Evolutionary conservation across 768 basidiomycete species (phyloP), one percentile per base, ranked within the genome.

Genomic region (Termitomyces sp.): DNA sequence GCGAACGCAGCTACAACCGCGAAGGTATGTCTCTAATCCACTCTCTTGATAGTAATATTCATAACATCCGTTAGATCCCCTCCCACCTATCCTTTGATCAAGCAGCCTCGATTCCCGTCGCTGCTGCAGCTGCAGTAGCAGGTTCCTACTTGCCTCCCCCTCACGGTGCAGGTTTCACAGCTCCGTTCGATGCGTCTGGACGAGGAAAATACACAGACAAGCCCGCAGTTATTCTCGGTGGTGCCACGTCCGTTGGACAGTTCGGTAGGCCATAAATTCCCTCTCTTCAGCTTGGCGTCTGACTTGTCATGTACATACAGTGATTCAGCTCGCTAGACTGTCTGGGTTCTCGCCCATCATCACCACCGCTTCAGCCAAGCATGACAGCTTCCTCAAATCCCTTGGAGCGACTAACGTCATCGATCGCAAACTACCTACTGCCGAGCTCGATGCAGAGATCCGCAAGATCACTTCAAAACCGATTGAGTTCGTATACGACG

Each of bases 301-400:
- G 28, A 44, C 10, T 36, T 22, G 35, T 7, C 22, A 35, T 10
- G 4, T 35, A 5, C 26, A 3, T 32, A 9, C 24, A 53, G 40
- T 32, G 4, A 53, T 54, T 13, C 47, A 49, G n/a, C 66, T 77
- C n/a, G 75, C 72, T 22, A 66, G 58, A 44, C 52, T 73, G 38
- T 73, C 75, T 2, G 76, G 75, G 4, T 77, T 75, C 63, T 66
- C 68, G 24, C 72, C 73, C 9, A 73, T 77, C 53, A 73, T 78
- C 13, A 53, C 58, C 2, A 59, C 54, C 16, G 53, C 58, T 24
- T 59, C 58, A 13, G 1, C 14, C 42, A 59, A 59, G 20, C 58
- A 59, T n/a, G 32, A 33, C 13, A 28, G 9, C 26, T 45, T 43
- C 53, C 43, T 58, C 8, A 61, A 46, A 22, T 54, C 42, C 30